Evolutionary conservation across 208 protist species (phyloP).

Genomic region (Leishmania martiniquensis): DNA sequence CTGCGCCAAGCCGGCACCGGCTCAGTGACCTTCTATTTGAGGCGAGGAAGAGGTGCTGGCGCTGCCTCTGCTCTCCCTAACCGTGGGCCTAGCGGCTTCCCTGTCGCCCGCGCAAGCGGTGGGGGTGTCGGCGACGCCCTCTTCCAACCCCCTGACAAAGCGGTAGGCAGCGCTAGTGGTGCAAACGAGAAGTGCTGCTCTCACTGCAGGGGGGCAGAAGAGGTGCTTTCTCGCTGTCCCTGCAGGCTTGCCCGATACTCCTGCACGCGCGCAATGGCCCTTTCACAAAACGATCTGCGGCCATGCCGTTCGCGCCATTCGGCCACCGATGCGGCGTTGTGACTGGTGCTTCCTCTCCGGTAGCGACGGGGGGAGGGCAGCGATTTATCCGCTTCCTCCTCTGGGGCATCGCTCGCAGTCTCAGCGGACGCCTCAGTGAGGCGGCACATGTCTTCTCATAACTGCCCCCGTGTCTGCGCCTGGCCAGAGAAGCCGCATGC

Average conservation of each 20-base stretch:
- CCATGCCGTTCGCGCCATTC: slow-evolving; percentile 9
- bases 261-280: slow-evolving; percentile 45
- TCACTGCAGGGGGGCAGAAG: slow-evolving; percentile 24
- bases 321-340: slow-evolving; percentile 15
- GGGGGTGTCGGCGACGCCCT: not conserved
- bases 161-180: not conserved
- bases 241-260: slow-evolving; percentile 46
- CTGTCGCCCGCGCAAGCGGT: not conserved
- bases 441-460: not conserved
- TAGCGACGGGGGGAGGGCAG: slow-evolving; percentile 6
- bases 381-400: not conserved
- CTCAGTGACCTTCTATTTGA: not conserved
- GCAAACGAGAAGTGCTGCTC: slow-evolving; percentile 6
- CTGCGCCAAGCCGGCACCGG: not conserved
- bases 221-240: slow-evolving; percentile 37
- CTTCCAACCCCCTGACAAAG: not conserved
- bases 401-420: not conserved
- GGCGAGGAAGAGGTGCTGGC: not conserved
- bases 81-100: not conserved
- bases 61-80: not conserved
- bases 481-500: slow-evolving; percentile 14
- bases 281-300: slow-evolving; percentile 31
- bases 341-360: slow-evolving; percentile 23
- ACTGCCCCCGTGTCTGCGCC: slow-evolving; percentile 1
- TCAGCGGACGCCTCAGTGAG: not conserved